Base-by-base conservation (phyloP, 148 eudicot species). In the Beta vulgaris region DNA sequence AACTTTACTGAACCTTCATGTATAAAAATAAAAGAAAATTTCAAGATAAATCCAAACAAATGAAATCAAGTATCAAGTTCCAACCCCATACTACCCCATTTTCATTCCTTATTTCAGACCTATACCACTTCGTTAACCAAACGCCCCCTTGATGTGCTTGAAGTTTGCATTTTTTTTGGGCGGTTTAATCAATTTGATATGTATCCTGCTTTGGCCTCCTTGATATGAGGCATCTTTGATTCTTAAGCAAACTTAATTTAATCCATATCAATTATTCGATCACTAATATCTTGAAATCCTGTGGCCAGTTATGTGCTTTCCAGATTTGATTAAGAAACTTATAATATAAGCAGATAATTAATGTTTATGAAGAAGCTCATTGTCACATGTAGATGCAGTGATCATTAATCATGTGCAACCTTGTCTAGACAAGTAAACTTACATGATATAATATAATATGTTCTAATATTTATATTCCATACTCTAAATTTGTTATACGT, bases 341-440 rank as follows among this genome's bases (percentile, higher is more conserved):
- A 10, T 54, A 58, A 13, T 67, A 36, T 13, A 61, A 70, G 34
- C 19, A 62, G 65, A 71, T 77, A 66, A 28, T 61, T 66, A 54
- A 44, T 32, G 37, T 28, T 51, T 31, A 51, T 77, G 29, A 77
- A 54, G 19, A 78, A 29, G 51, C 40, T 77, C 76, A 72, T 2
- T 32, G 39, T 65, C 76, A 40, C 58, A 78, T 72, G 76, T 35
- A 61, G 13, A 35, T 7, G 13, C 26, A 34, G 40, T n/a, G 36
- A 63, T 35, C 26, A 36, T 15, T 42, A 65, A 78, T 78, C 72
- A 78, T 72, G 72, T 64, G 72, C 25, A 61, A 14, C 78, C 43
- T 64, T 26, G 11, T 15, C 18, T n/a, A n/a, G n/a, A n/a, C n/a
- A n/a, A n/a, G n/a, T n/a, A n/a, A n/a, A n/a, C n/a, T n/a, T n/a